Percentiles rank a stretch among this genome's conserved stretches.
phyloP scores from a whole-genome alignment of 345 rosid genomes.

The Hibiscus syriacus region DNA sequence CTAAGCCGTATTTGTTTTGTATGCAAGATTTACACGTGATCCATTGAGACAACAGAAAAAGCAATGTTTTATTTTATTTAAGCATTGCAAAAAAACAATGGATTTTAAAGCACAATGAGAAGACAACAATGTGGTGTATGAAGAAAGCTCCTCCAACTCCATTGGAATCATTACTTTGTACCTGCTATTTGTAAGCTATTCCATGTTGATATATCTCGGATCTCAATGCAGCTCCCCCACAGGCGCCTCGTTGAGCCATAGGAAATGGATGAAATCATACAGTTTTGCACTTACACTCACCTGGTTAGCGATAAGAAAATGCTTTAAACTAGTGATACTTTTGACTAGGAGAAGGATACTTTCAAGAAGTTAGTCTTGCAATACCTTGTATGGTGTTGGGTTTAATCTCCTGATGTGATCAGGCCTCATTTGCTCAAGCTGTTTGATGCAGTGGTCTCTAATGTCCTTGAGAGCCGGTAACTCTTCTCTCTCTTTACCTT shows the following conservation, averaged over 20 bases:
- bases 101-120: not conserved
- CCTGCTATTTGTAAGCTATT: slow-evolving; percentile 12
- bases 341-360: not conserved
- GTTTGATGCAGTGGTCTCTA: slow-evolving; percentile 71
- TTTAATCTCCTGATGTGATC: slow-evolving; percentile 94
- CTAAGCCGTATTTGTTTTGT: not conserved
- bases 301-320: slow-evolving; percentile 25
- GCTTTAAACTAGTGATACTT: not conserved
- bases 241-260: slow-evolving; percentile 99
- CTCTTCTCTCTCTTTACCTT: slow-evolving; percentile 59
- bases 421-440: slow-evolving; percentile 80
- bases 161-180: slow-evolving; percentile 11
- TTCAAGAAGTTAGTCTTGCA: not conserved
- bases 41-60: not conserved
- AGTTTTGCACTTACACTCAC: slow-evolving; percentile 83
- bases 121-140: not conserved
- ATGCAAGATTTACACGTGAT: not conserved
- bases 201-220: not conserved
- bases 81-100: not conserved
- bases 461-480: slow-evolving; percentile 58
- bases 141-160: slow-evolving; percentile 16
- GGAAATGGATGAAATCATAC: slow-evolving; percentile 90
- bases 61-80: not conserved
- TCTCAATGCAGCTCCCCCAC: slow-evolving; percentile 83
- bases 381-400: slow-evolving; percentile 95